Evolutionary conservation across 345 rosid genomes (phyloP), one percentile per base, ranked within the genome.

Genomic region (Adansonia digitata): DNA sequence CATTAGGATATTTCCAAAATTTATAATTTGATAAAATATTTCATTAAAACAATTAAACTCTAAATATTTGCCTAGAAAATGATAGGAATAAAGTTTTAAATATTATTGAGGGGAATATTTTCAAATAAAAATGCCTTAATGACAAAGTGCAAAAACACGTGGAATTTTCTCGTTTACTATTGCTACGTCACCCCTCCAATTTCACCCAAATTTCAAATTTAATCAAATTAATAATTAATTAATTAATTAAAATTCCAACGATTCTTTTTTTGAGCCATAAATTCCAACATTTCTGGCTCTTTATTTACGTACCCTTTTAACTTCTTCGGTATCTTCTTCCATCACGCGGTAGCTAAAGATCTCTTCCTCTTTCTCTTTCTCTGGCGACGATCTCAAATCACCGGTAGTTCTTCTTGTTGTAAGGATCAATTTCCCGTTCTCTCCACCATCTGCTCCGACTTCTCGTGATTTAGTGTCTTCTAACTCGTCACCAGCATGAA

Each of bases 401-500:
- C 6, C 75, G 69, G 74, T 72, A 34, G 51, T 76, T 65, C 60
- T 76, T 65, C 60, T 80, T 77, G 53, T 43, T 71, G 67, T 83
- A 49, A 74, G 26, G 66, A n/a, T 61, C 7, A 18, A 63, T 63
- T 29, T 13, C n/a, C 18, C 43, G 46, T 3, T 2, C 4, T 1
- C 70, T 48, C 31, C 72, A 37, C n/a, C 24, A 31, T 69, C 63
- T 52, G 17, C 37, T 37, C 35, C 71, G 2, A 45, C 52, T 63
- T 77, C 81, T 75, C 40, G 71, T 42, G 74, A 51, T 73, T 75
- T 74, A 51, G 37, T 73, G 60, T 61, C 69, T 73, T 63, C 59
- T 3, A 68, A 5, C 17, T 43, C 77, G 22, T 37, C 80, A 9
- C 85, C 74, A 79, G 55, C 88, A 94, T 94, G 98, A 94, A 89